A percentile compares a stretch with the other conserved stretches of the same genome.
These are phyloP conservation scores for Lentinula sp. DNA, from an alignment of 768 basidiomycete genomes.

Conservation along the genomic window DNA sequence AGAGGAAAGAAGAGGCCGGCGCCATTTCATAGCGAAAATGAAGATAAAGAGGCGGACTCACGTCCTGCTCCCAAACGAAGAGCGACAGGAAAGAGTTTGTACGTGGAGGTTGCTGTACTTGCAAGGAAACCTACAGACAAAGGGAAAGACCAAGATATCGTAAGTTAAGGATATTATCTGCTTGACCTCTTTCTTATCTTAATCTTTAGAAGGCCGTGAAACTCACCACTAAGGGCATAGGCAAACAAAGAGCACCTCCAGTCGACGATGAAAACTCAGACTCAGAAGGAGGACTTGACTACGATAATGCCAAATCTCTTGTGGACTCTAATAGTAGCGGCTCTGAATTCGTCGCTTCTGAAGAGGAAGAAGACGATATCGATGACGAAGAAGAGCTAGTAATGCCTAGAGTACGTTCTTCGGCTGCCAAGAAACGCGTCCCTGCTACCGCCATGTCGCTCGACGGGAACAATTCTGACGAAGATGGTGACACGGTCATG, in stretches of 20 bases:
- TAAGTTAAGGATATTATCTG: background rate
- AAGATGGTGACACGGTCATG: constrained; percentile 48
- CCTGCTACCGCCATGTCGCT: constrained; percentile 18
- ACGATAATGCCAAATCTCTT: constrained; percentile 28
- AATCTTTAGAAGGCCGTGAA: constrained; percentile 1
- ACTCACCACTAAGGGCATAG: constrained; percentile 17
- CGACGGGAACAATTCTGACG: constrained; percentile 26
- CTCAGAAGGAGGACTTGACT: constrained; percentile 34
- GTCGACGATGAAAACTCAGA: constrained; percentile 24
- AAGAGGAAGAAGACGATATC: constrained; percentile 12
- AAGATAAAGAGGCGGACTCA: constrained; percentile 4
- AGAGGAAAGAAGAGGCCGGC: constrained; percentile 7
- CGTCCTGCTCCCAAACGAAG: constrained; percentile 9
- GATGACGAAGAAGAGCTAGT: constrained; percentile 7
- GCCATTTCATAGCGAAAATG: background rate
- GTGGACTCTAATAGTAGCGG: constrained; percentile 54
- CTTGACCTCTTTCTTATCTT: background rate
- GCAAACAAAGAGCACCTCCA: constrained; percentile 16
- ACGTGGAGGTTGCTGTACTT: constrained; percentile 10
- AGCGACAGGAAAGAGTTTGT: constrained; percentile 8
- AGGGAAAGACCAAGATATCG: constrained; percentile 20
- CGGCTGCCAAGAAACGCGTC: constrained; percentile 12
- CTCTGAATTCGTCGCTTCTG: constrained; percentile 52
- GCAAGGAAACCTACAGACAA: constrained; percentile 17
- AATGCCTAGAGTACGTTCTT: constrained; percentile 3